Evolutionary conservation across 2,329 filamentous ascomycete genomes (phyloP), one percentile per base, ranked within the genome.

Genomic region (Aspergillus niger): DNA sequence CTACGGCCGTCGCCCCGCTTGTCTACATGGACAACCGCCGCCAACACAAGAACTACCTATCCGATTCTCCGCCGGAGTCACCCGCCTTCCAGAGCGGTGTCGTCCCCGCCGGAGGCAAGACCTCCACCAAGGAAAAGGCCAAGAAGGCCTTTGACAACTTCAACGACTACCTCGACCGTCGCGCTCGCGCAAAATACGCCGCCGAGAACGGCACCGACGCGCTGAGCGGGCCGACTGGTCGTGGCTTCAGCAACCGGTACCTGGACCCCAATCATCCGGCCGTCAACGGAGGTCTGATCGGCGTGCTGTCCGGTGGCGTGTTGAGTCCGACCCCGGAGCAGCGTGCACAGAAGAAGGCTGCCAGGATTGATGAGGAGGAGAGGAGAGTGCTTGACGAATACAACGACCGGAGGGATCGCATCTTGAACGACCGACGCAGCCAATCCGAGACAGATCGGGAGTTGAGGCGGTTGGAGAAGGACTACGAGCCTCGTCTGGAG

Each of bases 251-350:
- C 1, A 81, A 77, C 10, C 74, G 79, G n/a, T 81, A 78, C 64
- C 75, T 77, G 13, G 82, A 85, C 61, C 82, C 82, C 1, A 82
- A 79, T 62, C 78, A 83, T 64, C 75, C 81, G 0, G 79, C 77
- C 55, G 81, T 78, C 63, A 80, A 75, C 26, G 82, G 82, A 3
- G 77, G 74, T 5, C 67, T 84, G 13, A 65, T 82, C 3, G 72
- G 77, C 0, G 65, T 83, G 2, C 63, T 82, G 4, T 81, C 77
- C 0, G 81, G 81, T 2, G 81, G 81, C 8, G 20, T 30, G 8
- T 8, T 43, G 13, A 43, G n/a, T 8, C 17, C 39, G 7, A 20
- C 15, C n/a, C n/a, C 39, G 7, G 39, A 43, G 7, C 8, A 43
- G n/a, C 39, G 39, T 4, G 17, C 39, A 1, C 39, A 13, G 39